A percentile compares a stretch with the other conserved stretches of the same genome.
Conservation (phyloP, 345 rosid species). For the Camelina neglecta region DNA sequence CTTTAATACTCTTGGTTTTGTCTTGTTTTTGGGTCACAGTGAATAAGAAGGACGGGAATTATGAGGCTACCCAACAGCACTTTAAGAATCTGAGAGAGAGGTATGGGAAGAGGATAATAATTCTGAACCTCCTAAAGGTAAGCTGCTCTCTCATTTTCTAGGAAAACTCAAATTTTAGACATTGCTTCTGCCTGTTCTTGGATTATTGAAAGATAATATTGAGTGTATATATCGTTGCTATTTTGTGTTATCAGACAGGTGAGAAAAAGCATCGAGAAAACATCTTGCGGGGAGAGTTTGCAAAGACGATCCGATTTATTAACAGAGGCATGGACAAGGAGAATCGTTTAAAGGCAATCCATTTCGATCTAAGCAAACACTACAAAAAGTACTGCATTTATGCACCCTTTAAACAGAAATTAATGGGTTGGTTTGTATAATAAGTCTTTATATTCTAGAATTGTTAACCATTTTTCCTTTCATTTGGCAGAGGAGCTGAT, state of each 20-base stretch:
- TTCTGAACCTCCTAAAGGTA: slow-evolving; percentile 88
- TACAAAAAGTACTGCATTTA: slow-evolving; percentile 58
- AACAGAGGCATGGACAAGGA: slow-evolving; percentile 58
- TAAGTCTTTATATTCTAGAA: background rate
- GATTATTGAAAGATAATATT: slow-evolving; percentile 12
- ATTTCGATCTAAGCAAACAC: slow-evolving; percentile 77
- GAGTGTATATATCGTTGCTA: slow-evolving; percentile 27
- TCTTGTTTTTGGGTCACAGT: slow-evolving; percentile 50
- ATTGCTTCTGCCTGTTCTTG: slow-evolving; percentile 20
- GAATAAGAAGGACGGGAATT: slow-evolving; percentile 66
- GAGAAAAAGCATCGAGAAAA: slow-evolving; percentile 84
- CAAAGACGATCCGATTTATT: slow-evolving; percentile 65
- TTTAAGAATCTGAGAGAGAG: slow-evolving; percentile 79
- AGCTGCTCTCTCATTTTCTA: slow-evolving; percentile 15
- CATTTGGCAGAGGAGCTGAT: slow-evolving; percentile 56
- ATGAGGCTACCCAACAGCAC: slow-evolving; percentile 76
- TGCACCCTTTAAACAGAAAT: background rate
- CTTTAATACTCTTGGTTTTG: slow-evolving; percentile 26
- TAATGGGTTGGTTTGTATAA: slow-evolving; percentile 2
- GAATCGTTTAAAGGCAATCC: slow-evolving; percentile 65
- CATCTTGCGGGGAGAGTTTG: slow-evolving; percentile 73
- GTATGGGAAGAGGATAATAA: slow-evolving; percentile 81
- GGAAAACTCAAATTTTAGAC: slow-evolving; percentile 9
- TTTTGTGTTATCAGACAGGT: slow-evolving; percentile 51
- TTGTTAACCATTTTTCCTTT: background rate